Conservation (phyloP, 2,329 filamentous ascomycete species). For the Xylariomycetidae sp. region DNA sequence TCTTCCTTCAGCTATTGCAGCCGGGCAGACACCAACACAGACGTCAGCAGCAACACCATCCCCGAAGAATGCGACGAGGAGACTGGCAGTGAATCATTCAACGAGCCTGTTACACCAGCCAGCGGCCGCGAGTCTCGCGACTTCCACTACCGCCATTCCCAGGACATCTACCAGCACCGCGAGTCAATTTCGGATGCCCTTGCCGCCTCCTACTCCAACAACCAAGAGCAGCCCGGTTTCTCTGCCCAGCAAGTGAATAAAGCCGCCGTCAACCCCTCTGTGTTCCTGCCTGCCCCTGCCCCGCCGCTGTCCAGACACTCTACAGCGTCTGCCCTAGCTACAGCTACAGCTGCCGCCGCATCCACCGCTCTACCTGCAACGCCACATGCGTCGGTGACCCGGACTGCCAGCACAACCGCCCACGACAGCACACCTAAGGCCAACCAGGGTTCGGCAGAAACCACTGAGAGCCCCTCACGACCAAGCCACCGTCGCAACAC, state of each 20-base stretch:
- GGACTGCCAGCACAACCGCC: too few species aligned
- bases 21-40: conserved; percentile 24
- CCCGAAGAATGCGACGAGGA: conserved; percentile 52
- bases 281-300: conserved; percentile 7
- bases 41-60: conserved; percentile 45
- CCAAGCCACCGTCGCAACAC: too few species aligned
- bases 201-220: conserved; percentile 11
- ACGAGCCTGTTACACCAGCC: conserved; percentile 57
- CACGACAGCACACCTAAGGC: too few species aligned
- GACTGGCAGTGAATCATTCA: conserved; percentile 50
- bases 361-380: too few species aligned
- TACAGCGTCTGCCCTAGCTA: too few species aligned
- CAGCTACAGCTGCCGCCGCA: too few species aligned
- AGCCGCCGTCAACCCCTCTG: conserved; percentile 7
- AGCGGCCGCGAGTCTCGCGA: conserved; percentile 52
- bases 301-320: too few species aligned
- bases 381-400: too few species aligned
- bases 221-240: conserved; percentile 15
- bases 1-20: conserved; percentile 10
- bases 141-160: conserved; percentile 39
- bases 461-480: too few species aligned
- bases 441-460: too few species aligned
- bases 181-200: conserved; percentile 19
- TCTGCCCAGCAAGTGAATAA: conserved; percentile 14
- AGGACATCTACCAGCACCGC: conserved; percentile 26